Evolutionary conservation across 257 asterid species (phyloP), one percentile per base, ranked within the genome.

Genomic region (Schizonepeta tenuifolia): DNA sequence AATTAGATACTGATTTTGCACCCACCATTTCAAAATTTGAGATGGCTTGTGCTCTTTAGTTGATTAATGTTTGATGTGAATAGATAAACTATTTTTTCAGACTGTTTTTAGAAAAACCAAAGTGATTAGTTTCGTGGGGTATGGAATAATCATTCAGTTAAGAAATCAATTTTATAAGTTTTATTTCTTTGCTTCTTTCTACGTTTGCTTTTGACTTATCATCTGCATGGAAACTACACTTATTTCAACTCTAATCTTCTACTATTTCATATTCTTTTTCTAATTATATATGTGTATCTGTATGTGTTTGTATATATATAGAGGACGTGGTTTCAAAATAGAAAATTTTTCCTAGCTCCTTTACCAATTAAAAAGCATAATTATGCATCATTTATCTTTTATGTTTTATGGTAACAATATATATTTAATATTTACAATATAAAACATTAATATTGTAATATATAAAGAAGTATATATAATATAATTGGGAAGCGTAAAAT

Each of bases 131-230:
- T 84, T 87, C 91, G 86, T 87, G 84, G 81, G 87, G 74, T 74
- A 80, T 85, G 83, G 87, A 86, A 87, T 87, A 77, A 84, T 83
- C 85, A 84, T 80, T 83, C 87, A 77, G 90, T 86, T 91, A 87
- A 87, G 95, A 87, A 91, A 89, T 82, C 94, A 69, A 70, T 76
- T 86, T 79, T 69, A 40, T 71, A 75, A 58, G 73, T 66, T 79
- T 51, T 77, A 65, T 78, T 72, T 62, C 69, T 20, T 57, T 67
- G 73, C 67, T 78, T 73, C 85, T 82, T 79, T 84, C 79, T 57
- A 75, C 62, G 36, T 61, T 74, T 84, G 83, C 69, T 71, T 85
- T 81, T 84, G 89, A 87, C 91, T 82, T 33, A 70, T 79, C 87
- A 82, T 87, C 89, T 85, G 84, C 87, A 85, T 81, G 86, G 47